Percentiles rank a stretch among this genome's conserved stretches.
Evolutionary conservation across 148 eudicot species (phyloP).

Genomic region (Heliosperma pusillum): DNA sequence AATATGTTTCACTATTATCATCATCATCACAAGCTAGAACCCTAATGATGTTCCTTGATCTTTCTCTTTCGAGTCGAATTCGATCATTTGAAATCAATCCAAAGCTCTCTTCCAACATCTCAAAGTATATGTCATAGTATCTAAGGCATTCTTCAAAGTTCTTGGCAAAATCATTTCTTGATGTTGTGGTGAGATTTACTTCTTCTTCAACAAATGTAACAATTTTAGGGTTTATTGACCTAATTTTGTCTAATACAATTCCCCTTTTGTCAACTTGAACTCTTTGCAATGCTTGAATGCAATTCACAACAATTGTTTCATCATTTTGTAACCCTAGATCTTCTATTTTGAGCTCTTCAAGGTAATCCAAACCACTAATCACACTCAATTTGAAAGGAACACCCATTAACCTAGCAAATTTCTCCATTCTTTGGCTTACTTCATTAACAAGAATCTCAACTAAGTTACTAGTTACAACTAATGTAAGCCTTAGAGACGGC

Average conservation of each 20-base stretch:
- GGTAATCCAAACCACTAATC: constrained; percentile 17
- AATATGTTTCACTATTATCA: constrained; percentile 16
- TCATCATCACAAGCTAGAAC: constrained; percentile 16
- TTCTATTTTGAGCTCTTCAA: constrained; percentile 19
- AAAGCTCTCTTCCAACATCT: constrained; percentile 34
- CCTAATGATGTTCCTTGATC: constrained; percentile 18
- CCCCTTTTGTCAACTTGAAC: constrained; percentile 24
- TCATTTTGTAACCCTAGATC: constrained; percentile 25
- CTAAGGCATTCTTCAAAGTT: constrained; percentile 30
- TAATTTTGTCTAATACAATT: constrained; percentile 21
- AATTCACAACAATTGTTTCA: constrained; percentile 28
- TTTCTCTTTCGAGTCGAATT: constrained; percentile 24
- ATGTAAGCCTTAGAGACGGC: constrained; percentile 28
- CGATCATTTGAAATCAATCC: constrained; percentile 21
- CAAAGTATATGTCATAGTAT: constrained; percentile 23
- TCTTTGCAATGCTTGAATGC: constrained; percentile 31
- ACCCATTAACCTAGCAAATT: constrained; percentile 35
- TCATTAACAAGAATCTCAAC: constrained; percentile 16
- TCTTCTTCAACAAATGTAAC: constrained; percentile 33
- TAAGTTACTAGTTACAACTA: constrained; percentile 20
- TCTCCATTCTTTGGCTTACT: constrained; percentile 26
- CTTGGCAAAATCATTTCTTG: constrained; percentile 23
- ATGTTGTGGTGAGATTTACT: constrained; percentile 23
- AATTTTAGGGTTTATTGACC: constrained; percentile 20
- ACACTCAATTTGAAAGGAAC: constrained; percentile 29